These are phyloP conservation scores for Globisporangium spinosum DNA, from an alignment of 352 stramenopile species.

Conservation along the genomic window DNA sequence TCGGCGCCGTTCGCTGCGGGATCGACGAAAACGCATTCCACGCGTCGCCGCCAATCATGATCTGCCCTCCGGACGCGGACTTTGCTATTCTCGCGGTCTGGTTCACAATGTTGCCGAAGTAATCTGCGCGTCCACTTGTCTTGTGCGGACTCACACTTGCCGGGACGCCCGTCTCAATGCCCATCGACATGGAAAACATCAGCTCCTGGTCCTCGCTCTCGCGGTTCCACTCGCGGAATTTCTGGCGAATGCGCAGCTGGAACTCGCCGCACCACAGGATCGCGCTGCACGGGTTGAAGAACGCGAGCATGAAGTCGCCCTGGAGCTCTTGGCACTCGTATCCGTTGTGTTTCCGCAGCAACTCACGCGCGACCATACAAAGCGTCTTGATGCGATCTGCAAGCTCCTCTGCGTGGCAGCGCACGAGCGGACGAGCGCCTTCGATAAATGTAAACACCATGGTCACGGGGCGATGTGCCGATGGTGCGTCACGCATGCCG, in stretches of 20 bases:
- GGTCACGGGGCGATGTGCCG: constrained; percentile 70
- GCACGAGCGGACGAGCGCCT: constrained; percentile 74
- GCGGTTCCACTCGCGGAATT: constrained; percentile 74
- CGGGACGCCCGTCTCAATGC: constrained; percentile 76
- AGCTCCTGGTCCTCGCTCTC: constrained; percentile 76
- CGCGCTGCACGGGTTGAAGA: constrained; percentile 76
- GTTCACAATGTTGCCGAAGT: constrained; percentile 90
- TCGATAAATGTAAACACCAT: constrained; percentile 91
- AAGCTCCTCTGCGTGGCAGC: constrained; percentile 78
- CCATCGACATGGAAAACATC: constrained; percentile 87
- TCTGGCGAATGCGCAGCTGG: constrained; percentile 70
- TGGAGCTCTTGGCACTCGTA: constrained; percentile 89
- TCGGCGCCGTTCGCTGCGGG: constrained; percentile 29
- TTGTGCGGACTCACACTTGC: constrained; percentile 87
- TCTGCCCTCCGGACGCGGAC: constrained; percentile 69
- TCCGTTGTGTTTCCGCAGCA: constrained; percentile 78
- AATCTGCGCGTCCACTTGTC: constrained; percentile 83
- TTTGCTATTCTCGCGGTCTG: constrained; percentile 87
- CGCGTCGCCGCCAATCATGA: constrained; percentile 76
- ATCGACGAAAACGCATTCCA: constrained; percentile 63
- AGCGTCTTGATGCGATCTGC: constrained; percentile 83
- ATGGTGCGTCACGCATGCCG: constrained; percentile 80
- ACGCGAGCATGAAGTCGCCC: constrained; percentile 88
- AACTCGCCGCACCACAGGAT: constrained; percentile 88
- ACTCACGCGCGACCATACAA: constrained; percentile 68